These are phyloP conservation scores for Penicillium expansum DNA, from an alignment of 2,329 filamentous ascomycete species.

Conservation along the genomic window DNA sequence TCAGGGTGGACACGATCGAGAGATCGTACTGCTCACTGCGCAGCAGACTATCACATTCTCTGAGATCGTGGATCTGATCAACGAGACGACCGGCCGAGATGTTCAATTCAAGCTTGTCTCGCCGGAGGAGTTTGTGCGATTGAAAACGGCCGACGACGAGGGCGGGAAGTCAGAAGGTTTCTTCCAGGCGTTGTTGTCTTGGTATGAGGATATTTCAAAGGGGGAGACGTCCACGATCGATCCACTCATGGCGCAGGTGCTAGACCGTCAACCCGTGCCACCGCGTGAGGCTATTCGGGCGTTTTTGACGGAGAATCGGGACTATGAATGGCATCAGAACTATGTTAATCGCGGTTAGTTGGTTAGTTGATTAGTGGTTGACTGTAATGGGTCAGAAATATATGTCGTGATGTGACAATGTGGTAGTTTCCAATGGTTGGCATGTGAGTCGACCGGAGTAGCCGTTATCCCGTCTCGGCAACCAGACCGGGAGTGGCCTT, in stretches of 20 bases:
- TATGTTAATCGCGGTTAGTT: conserved; percentile 29
- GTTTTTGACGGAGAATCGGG: conserved; percentile 29
- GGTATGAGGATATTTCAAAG: conserved; percentile 46
- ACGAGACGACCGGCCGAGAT: conserved; percentile 34
- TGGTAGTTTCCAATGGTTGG: not conserved
- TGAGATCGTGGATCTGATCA: conserved; percentile 41
- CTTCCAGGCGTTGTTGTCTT: conserved; percentile 43
- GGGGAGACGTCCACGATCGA: conserved; percentile 47
- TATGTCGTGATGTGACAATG: not conserved
- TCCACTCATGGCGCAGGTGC: conserved; percentile 43
- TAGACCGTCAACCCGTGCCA: conserved; percentile 45
- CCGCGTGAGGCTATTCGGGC: conserved; percentile 38
- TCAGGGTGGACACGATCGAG: conserved; percentile 36
- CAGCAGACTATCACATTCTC: conserved; percentile 34
- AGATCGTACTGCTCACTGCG: conserved; percentile 42
- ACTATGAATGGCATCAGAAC: conserved; percentile 49
- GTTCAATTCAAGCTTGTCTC: conserved; percentile 36
- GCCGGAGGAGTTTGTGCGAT: conserved; percentile 35
- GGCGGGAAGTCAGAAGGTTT: conserved; percentile 42
- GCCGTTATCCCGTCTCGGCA: conserved; percentile 17
- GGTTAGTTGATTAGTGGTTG: not conserved
- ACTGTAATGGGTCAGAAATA: not conserved
- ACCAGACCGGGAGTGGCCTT: conserved; percentile 14
- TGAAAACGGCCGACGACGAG: conserved; percentile 30
- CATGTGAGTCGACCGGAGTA: not conserved